phyloP scores from a whole-genome alignment of 2,329 filamentous ascomycete species.

The Beauveria sp. region DNA sequence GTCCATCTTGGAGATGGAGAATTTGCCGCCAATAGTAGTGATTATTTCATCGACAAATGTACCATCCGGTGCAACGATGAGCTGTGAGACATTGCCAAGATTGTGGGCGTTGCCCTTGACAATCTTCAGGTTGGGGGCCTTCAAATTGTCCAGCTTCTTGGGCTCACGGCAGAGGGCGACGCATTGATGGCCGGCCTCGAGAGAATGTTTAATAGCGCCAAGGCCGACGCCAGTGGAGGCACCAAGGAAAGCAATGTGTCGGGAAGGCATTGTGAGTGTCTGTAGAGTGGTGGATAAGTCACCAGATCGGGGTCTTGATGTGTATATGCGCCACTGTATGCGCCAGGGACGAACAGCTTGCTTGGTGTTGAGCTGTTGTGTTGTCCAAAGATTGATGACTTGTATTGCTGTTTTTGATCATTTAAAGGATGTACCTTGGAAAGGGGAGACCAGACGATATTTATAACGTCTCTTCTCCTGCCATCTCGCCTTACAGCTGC shows the following conservation, averaged over 20 bases:
- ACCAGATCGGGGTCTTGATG: background rate
- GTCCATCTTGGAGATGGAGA: slow-evolving; percentile 24
- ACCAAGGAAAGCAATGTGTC: slow-evolving; percentile 44
- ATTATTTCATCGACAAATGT: slow-evolving; percentile 38
- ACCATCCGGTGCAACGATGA: slow-evolving; percentile 24
- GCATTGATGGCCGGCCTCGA: slow-evolving; percentile 39
- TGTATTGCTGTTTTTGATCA: background rate
- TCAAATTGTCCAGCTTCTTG: slow-evolving; percentile 34
- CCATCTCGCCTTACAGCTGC: background rate
- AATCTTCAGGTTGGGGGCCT: slow-evolving; percentile 36
- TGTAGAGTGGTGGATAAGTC: background rate
- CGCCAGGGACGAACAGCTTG: background rate
- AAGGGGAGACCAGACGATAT: background rate
- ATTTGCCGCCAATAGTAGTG: slow-evolving; percentile 37
- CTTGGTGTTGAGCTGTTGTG: background rate
- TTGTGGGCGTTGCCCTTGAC: slow-evolving; percentile 42
- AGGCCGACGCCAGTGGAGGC: slow-evolving; percentile 44
- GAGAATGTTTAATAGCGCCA: slow-evolving; percentile 35
- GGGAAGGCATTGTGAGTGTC: background rate
- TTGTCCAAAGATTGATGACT: background rate
- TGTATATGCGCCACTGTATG: background rate
- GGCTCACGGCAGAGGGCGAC: slow-evolving; percentile 43
- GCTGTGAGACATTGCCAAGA: slow-evolving; percentile 26
- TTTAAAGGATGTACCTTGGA: background rate
- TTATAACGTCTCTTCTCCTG: background rate